Evolutionary conservation across 2,329 filamentous ascomycete species (phyloP), one percentile per base, ranked within the genome.

Genomic region (Aspergillus chevalieri): DNA sequence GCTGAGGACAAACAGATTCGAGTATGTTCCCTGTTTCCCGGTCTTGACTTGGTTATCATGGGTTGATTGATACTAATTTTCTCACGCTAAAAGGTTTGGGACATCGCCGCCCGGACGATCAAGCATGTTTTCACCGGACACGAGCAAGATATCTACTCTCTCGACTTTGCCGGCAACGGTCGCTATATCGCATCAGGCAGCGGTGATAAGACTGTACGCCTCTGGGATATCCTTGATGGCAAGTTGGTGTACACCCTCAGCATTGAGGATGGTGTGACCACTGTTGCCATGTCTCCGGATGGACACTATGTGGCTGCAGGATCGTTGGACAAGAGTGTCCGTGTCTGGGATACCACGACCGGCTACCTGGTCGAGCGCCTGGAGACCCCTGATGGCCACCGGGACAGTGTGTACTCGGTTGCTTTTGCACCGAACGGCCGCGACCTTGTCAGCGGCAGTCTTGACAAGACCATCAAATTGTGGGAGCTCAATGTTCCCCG

Each of bases 401-500:
- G 95, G 72, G 93, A 98, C 55, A 94, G 88, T 60, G 93, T 97
- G 19, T 97, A 97, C 70, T 92, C 86, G 10, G 93, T 98, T 19
- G 92, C 93, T 0, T 98, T 98, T 71, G 91, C 91, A 12, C 93
- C 93, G 24, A 92, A 87, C 61, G 92, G 92, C 53, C 87, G 90
- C 62, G 89, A 95, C 58, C 84, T 98, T 38, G 92, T 97, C 65
- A 94, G 87, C 62, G 93, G 93, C 55, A 94, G 87, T 78, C 76
- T 97, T 60, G 93, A 98, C 69, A 95, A 95, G 78, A 97, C 92
- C 0, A 97, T 97, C 78, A 95, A 96, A 78, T 95, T 97, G 86
- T 98, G 93, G 91, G 91, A 96, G 75, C 80, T 98, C 46, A 85
- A 81, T 48, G 81, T 86, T 19, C 82, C 85, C 42, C 81, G 87